Evolutionary conservation across 768 basidiomycete genomes (phyloP), one percentile per base, ranked within the genome.

Genomic region (Termitomyces sp.): DNA sequence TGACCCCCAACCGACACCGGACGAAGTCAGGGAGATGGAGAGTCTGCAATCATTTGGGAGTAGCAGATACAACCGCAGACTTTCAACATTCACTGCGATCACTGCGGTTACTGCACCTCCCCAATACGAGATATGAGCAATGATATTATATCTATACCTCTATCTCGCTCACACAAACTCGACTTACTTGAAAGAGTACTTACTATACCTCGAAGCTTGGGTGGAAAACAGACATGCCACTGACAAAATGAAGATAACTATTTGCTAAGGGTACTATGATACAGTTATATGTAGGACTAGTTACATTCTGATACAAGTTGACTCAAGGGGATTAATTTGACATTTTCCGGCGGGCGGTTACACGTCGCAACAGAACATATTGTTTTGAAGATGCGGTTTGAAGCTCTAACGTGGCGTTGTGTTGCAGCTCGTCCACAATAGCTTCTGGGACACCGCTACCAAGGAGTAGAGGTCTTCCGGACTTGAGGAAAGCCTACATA

Each of bases 401-500:
- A 38, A 89, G 63, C 61, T 91, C 89, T 32, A 63, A 41, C n/a
- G 64, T 65, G 12, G 83, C 78, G 22, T 81, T 77, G 5, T 53
- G 51, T 65, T 88, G 77, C 16, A 91, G 67, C 31, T 78, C 70
- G 53, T 83, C 71, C 20, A 89, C 75, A 15, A 83, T 63, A 7
- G 71, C 67, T 63, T 79, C 76, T 3, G 82, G 66, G 27, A 89
- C 61, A 4, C 87, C 89, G 60, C 73, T 79, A 12, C 83, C 79
- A 5, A 91, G 76, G 3, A 91, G 76, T 39, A 91, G 71, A 20
- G 87, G 85, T n/a, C 86, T 75, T 16, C 80, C 84, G 0, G 84
- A 82, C 58, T 75, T 76, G 38, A 91, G 62, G 63, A 91, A 89
- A 13, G 79, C 73, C 86, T 91, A 56, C 15, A 43, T 27, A 22